Conservation (phyloP, 345 rosid species). For the Turritis glabra region DNA sequence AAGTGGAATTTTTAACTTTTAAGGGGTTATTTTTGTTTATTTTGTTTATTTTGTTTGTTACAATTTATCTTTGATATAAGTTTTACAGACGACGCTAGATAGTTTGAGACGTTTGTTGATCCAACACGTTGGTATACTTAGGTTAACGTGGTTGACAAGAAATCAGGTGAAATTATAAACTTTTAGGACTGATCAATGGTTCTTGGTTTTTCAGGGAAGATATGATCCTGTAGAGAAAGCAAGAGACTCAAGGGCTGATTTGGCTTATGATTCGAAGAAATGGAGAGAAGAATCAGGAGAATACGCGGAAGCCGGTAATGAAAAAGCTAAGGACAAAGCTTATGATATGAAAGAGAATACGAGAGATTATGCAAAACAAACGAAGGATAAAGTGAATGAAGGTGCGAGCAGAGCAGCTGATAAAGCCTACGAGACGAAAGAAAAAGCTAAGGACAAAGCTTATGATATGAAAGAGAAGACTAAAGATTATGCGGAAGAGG, state of each 20-base stretch:
- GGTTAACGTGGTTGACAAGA: constrained; percentile 5
- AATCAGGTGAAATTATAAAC: background rate
- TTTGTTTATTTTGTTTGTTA: too few species aligned
- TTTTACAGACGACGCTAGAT: too few species aligned
- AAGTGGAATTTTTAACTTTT: too few species aligned
- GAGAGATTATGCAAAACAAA: background rate
- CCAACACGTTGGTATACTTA: background rate
- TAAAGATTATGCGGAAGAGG: background rate
- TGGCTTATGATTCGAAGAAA: constrained; percentile 40
- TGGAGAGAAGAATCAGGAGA: constrained; percentile 40
- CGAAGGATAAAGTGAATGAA: background rate
- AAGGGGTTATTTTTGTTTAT: too few species aligned
- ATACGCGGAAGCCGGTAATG: constrained; percentile 27
- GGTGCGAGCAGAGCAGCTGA: constrained; percentile 8
- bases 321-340: constrained; percentile 12
- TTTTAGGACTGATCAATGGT: background rate
- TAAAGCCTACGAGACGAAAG: background rate
- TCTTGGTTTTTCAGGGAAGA: constrained; percentile 22
- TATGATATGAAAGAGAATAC: background rate
- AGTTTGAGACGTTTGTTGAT: background rate
- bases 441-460: background rate
- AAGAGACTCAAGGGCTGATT: constrained; percentile 40
- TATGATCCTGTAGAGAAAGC: constrained; percentile 37
- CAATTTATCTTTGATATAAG: too few species aligned
- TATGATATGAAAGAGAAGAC: background rate